Percentiles rank a stretch among this genome's conserved stretches.
Conservation (phyloP, 1,139 yeast genomes). For the Geotrichum histeridarum region DNA sequence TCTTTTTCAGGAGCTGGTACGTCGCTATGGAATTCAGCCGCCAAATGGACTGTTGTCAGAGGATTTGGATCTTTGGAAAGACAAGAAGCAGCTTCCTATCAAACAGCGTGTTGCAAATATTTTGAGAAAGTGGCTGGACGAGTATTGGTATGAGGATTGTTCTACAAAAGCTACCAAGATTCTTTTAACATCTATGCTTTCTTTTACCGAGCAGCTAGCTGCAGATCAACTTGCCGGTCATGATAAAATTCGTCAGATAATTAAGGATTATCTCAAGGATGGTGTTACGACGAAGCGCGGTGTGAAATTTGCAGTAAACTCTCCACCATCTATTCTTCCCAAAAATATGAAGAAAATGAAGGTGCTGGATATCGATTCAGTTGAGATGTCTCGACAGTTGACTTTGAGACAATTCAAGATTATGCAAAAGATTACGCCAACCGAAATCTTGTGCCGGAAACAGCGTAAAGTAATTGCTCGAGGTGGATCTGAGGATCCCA, state of each 20-base stretch:
- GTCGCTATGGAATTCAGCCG: slow-evolving; percentile 67
- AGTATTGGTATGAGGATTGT: slow-evolving; percentile 60
- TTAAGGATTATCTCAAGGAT: slow-evolving; percentile 29
- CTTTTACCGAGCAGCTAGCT: slow-evolving; percentile 49
- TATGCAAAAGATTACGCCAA: slow-evolving; percentile 62
- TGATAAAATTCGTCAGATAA: slow-evolving; percentile 20
- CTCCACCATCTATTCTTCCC: slow-evolving; percentile 32
- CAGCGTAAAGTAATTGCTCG: slow-evolving; percentile 38
- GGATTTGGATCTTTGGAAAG: slow-evolving; percentile 77
- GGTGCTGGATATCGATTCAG: slow-evolving; percentile 57
- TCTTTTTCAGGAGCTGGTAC: slow-evolving; percentile 56
- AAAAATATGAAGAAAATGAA: slow-evolving; percentile 26
- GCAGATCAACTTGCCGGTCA: slow-evolving; percentile 44
- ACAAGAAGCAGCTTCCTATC: slow-evolving; percentile 60
- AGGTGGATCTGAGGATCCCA: slow-evolving; percentile 13
- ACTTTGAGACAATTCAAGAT: slow-evolving; percentile 69
- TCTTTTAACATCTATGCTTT: slow-evolving; percentile 50
- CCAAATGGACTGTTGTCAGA: slow-evolving; percentile 85
- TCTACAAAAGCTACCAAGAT: slow-evolving; percentile 8
- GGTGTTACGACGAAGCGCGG: slow-evolving; percentile 22
- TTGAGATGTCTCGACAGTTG: slow-evolving; percentile 78
- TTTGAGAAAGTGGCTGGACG: slow-evolving; percentile 64
- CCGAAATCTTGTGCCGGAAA: slow-evolving; percentile 72
- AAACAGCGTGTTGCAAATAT: slow-evolving; percentile 65
- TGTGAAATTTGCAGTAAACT: slow-evolving; percentile 23